Evolutionary conservation across 306 rosid species (phyloP).

Genomic region (Trifolium repens): DNA sequence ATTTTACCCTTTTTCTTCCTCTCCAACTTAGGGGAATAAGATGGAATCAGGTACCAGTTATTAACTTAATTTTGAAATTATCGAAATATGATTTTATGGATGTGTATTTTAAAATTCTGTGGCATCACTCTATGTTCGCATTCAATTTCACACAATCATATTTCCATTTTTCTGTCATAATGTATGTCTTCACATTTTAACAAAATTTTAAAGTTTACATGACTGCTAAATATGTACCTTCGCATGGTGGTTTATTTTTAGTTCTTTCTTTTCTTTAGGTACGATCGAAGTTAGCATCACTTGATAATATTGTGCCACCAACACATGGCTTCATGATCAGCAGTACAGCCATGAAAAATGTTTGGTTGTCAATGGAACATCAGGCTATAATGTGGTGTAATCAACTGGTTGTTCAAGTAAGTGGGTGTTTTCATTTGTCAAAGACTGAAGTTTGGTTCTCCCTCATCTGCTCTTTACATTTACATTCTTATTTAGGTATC

Average conservation of each 20-base stretch:
- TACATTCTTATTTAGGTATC: constrained; percentile 71
- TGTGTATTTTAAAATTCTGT: not conserved
- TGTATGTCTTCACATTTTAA: constrained; percentile 16
- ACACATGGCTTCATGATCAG: constrained; percentile 98
- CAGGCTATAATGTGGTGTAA: constrained; percentile 98
- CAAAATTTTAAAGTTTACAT: constrained; percentile 27
- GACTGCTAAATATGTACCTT: constrained; percentile 36
- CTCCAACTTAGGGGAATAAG: not conserved
- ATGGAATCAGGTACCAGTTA: not conserved
- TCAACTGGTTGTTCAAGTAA: constrained; percentile 91
- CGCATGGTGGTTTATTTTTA: constrained; percentile 27
- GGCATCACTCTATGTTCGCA: constrained; percentile 7
- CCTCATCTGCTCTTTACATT: constrained; percentile 43
- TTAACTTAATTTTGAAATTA: not conserved
- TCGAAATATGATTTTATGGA: not conserved
- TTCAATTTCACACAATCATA: constrained; percentile 20
- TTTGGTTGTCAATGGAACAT: constrained; percentile 99
- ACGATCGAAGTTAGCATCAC: constrained; percentile 79
- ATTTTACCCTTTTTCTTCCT: not conserved
- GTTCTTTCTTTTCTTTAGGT: constrained; percentile 59
- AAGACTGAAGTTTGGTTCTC: constrained; percentile 33
- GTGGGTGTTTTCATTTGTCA: constrained; percentile 38
- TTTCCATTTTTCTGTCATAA: constrained; percentile 4
- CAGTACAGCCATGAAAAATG: constrained; percentile 90
- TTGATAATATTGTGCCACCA: constrained; percentile 92